phyloP scores from a whole-genome alignment of 768 basidiomycete species.

The Fomitopsis pulvina region DNA sequence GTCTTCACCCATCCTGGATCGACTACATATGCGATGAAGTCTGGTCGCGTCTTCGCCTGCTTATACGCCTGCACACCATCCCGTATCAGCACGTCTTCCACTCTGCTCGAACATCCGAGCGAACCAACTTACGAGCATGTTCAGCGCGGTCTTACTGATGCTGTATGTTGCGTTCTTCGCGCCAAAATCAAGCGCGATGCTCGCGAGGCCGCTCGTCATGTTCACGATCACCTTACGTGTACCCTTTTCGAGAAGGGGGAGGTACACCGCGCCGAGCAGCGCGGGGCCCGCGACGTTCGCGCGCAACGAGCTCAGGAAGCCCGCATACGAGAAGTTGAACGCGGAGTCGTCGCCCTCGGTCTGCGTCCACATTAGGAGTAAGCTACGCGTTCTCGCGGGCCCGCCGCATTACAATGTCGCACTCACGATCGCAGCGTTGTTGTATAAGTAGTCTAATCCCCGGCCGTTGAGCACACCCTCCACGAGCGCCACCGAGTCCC shows the following conservation, averaged over 20 bases:
- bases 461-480: conserved; percentile 19
- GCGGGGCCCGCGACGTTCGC: conserved; percentile 8
- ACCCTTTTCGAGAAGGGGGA: conserved; percentile 28
- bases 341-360: conserved; percentile 20
- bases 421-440: conserved; percentile 31
- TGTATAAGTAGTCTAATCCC: conserved; percentile 33
- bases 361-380: neutral
- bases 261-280: conserved; percentile 27
- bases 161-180: conserved; percentile 26
- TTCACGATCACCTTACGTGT: conserved; percentile 29
- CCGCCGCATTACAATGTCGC: neutral
- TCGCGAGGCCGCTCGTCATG: conserved; percentile 26
- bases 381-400: conserved; percentile 6
- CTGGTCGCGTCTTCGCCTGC: conserved; percentile 27
- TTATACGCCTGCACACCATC: conserved; percentile 27
- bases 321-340: conserved; percentile 16
- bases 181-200: conserved; percentile 26
- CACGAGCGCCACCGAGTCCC: conserved; percentile 15
- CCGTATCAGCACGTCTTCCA: neutral
- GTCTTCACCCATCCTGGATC: conserved; percentile 37
- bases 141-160: conserved; percentile 32
- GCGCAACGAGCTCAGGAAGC: neutral
- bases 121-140: conserved; percentile 33
- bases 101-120: neutral
- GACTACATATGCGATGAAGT: conserved; percentile 25